Evolutionary conservation across 1,284 basidiomycete genomes (phyloP), one percentile per base, ranked within the genome.

Genomic region (Cryptococcus sp.): DNA sequence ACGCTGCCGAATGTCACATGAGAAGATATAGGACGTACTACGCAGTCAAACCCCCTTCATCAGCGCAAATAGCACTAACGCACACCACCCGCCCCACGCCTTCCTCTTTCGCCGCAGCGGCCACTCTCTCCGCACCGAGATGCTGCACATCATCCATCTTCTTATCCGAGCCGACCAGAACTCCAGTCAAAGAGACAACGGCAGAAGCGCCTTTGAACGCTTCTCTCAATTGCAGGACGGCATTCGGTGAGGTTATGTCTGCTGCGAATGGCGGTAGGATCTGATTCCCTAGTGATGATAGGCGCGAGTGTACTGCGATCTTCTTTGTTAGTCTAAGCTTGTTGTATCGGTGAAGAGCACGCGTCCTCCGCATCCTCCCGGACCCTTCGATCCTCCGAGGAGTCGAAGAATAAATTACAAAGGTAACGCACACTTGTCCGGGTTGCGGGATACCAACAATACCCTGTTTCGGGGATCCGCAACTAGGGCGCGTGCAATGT

Each of bases 171-270:
- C 86, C 86, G 46, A 83, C 80, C 65, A 89, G 77, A 22, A 88
- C 76, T 1, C 87, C 87, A 19, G 86, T 85, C 23, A 88, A 80
- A 8, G 86, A 88, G 0, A 88, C 78, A 1, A 88, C 81, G 6
- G 83, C 81, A 45, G 80, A 71, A 4, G 87, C 85, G 55, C 77
- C 82, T 55, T 82, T 67, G 58, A 88, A 82, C 0, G 83, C 84
- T 7, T 75, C 66, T 8, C 55, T 43, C 5, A 88, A 74, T 0
- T 82, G 82, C 4, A 74, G 58, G 15, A 60, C 19, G 16, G 60
- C 48, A n/a, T 65, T 52, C 5, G 80, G 76, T 30, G 82, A 79
- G 22, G 85, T 85, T 50, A 88, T 80, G 65, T 88, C 85, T n/a
- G 82, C 77, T 10, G 81, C 60, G 5, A 80, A 70, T 1, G 85